Evolutionary conservation across 371 early-diverging fungal genomes (phyloP).

Genomic region (Quaeritorhiza haematococci): DNA sequence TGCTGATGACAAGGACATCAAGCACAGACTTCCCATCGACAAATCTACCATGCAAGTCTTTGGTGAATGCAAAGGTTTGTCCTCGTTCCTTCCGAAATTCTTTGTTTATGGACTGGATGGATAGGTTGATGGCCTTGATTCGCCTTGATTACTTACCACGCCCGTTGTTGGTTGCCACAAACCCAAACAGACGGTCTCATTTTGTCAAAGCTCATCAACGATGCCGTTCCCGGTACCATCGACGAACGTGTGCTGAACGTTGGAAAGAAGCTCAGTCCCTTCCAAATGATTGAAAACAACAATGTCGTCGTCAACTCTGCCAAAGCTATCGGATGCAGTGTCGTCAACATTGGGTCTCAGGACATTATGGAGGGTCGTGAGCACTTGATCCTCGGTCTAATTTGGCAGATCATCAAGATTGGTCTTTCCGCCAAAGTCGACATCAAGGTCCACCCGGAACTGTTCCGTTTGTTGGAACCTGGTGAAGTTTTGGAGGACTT

Average conservation of each 20-base stretch:
- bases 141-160: background rate
- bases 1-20: slow-evolving; percentile 74
- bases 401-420: slow-evolving; percentile 98
- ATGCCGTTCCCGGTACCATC: slow-evolving; percentile 92
- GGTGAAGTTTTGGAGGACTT: slow-evolving; percentile 90
- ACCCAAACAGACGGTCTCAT: slow-evolving; percentile 74
- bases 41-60: slow-evolving; percentile 91
- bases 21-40: slow-evolving; percentile 82
- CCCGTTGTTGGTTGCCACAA: background rate
- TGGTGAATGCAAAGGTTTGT: slow-evolving; percentile 72
- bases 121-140: background rate
- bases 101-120: background rate
- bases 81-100: background rate
- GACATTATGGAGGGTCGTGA: slow-evolving; percentile 92
- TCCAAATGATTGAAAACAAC: slow-evolving; percentile 97
- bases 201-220: slow-evolving; percentile 93
- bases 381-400: slow-evolving; percentile 89
- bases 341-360: slow-evolving; percentile 92
- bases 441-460: slow-evolving; percentile 93
- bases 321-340: slow-evolving; percentile 94
- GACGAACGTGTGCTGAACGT: slow-evolving; percentile 94
- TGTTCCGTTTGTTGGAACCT: slow-evolving; percentile 87
- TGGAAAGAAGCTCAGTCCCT: slow-evolving; percentile 73
- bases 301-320: slow-evolving; percentile 95
- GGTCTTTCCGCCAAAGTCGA: slow-evolving; percentile 91